Evolutionary conservation across 768 basidiomycete species (phyloP).

Genomic region (Psilocybe cubensis): DNA sequence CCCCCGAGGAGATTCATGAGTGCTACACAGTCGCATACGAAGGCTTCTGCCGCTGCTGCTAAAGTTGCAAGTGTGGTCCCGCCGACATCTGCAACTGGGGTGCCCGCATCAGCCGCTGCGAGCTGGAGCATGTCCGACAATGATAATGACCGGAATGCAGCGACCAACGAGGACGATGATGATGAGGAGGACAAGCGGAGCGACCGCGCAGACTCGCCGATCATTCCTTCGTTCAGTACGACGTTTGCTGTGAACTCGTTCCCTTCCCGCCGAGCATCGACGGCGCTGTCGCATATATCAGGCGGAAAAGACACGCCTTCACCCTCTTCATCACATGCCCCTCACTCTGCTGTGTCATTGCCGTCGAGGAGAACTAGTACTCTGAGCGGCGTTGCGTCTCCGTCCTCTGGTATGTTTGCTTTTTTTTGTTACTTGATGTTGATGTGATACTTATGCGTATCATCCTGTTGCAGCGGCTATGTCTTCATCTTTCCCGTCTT

Average conservation of each 20-base stretch:
- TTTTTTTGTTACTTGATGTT: not conserved
- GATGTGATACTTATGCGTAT: not conserved
- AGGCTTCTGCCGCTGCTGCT: not conserved
- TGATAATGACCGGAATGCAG: not conserved
- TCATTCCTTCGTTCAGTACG: conserved; percentile 55
- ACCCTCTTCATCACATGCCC: not conserved
- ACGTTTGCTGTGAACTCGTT: conserved; percentile 51
- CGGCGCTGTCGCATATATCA: conserved; percentile 6
- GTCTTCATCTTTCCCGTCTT: not conserved
- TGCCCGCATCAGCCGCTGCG: not conserved
- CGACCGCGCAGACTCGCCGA: conserved; percentile 37
- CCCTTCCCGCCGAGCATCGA: conserved; percentile 6
- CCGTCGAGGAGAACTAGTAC: not conserved
- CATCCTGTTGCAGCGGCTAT: not conserved
- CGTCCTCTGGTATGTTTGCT: not conserved
- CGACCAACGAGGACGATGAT: not conserved
- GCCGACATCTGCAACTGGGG: not conserved
- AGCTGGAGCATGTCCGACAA: not conserved
- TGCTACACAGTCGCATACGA: not conserved
- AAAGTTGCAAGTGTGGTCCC: not conserved
- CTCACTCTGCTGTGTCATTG: not conserved
- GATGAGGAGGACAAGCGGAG: conserved; percentile 12
- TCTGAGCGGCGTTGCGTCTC: not conserved
- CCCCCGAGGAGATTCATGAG: conserved; percentile 34
- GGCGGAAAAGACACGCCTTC: not conserved